phyloP scores from a whole-genome alignment of 371 early-diverging fungal genomes.

The Entomophthora muscae region DNA sequence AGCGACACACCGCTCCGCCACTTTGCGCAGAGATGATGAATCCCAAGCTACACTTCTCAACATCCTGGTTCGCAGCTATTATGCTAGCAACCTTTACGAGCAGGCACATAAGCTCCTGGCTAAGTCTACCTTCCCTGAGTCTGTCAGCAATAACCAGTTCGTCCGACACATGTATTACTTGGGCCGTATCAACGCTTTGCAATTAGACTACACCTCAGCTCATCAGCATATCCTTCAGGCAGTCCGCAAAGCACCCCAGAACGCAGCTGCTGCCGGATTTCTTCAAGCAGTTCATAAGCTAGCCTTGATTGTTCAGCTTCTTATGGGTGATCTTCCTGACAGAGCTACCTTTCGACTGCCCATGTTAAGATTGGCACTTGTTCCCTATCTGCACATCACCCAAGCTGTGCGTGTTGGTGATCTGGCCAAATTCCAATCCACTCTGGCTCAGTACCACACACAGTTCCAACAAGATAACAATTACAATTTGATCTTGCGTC shows the following conservation, averaged over 20 bases:
- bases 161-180: slow-evolving; percentile 92
- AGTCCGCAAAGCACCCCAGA: slow-evolving; percentile 86
- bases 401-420: slow-evolving; percentile 94
- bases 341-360: slow-evolving; percentile 78
- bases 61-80: slow-evolving; percentile 71
- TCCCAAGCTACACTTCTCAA: slow-evolving; percentile 75
- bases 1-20: slow-evolving; percentile 78
- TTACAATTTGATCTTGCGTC: slow-evolving; percentile 71
- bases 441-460: slow-evolving; percentile 47
- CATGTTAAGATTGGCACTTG: slow-evolving; percentile 57
- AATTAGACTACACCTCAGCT: slow-evolving; percentile 84
- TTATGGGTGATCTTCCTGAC: slow-evolving; percentile 96
- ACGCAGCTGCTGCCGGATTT: slow-evolving; percentile 75
- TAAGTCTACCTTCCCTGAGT: slow-evolving; percentile 80
- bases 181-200: slow-evolving; percentile 83
- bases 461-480: slow-evolving; percentile 77
- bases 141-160: slow-evolving; percentile 78
- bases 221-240: slow-evolving; percentile 79
- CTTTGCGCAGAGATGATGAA: slow-evolving; percentile 76
- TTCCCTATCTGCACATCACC: slow-evolving; percentile 82
- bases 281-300: slow-evolving; percentile 87
- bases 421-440: slow-evolving; percentile 77
- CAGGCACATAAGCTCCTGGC: slow-evolving; percentile 91
- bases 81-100: slow-evolving; percentile 80
- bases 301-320: slow-evolving; percentile 81